Percentiles rank a stretch among this genome's conserved stretches.
phyloP scores from a whole-genome alignment of 129 eudicot genomes.

The Calendula officinalis region DNA sequence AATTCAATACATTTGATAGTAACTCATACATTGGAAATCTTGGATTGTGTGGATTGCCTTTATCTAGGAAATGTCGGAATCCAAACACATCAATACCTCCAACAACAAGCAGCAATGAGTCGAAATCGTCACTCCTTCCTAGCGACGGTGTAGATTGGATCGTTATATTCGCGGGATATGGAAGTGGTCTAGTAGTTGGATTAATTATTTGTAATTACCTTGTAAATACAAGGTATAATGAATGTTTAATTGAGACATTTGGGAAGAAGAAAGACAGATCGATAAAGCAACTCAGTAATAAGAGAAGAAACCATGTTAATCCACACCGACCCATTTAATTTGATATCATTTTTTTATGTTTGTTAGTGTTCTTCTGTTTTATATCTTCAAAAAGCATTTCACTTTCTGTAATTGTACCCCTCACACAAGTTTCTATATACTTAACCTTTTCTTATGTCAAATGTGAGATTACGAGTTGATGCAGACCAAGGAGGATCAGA shows the following conservation, averaged over 20 bases:
- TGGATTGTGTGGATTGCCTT: conserved; percentile 17
- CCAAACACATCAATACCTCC: background rate
- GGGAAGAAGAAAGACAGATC: background rate
- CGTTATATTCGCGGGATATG: conserved; percentile 8
- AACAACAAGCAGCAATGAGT: background rate
- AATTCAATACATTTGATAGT: conserved; percentile 16
- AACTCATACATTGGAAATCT: conserved; percentile 18
- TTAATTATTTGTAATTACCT: background rate
- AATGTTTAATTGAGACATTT: conserved; percentile 27
- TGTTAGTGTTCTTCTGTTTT: no score
- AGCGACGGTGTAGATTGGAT: conserved; percentile 15
- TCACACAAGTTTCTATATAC: no score
- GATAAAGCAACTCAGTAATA: background rate
- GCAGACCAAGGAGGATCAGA: no score
- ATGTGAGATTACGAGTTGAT: no score
- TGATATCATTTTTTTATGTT: no score
- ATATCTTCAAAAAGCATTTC: no score
- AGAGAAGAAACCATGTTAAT: conserved; percentile 11
- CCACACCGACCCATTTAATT: no score
- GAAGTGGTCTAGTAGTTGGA: conserved; percentile 26
- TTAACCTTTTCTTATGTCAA: no score
- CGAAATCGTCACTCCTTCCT: conserved; percentile 17
- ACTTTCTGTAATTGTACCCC: no score
- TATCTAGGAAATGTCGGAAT: background rate
- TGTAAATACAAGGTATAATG: conserved; percentile 1